A percentile compares a stretch with the other conserved stretches of the same genome.
Conservation (phyloP, 108 stramenopile genomes). For the Nannochloropsis gaditana region DNA sequence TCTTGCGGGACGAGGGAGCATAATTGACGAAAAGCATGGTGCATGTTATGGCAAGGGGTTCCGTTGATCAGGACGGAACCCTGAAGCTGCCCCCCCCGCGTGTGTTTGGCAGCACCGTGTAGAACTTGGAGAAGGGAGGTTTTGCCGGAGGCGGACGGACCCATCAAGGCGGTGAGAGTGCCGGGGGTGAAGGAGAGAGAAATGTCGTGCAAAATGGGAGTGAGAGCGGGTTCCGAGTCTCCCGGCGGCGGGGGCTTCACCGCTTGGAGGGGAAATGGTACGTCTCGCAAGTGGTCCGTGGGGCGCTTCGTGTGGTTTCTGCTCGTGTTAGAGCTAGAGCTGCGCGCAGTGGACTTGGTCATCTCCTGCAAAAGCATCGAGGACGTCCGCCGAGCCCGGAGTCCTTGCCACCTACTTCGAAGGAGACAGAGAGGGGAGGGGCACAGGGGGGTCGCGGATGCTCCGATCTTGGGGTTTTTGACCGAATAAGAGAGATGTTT, state of each 20-base stretch:
- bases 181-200: constrained; percentile 17
- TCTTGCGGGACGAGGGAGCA: background rate
- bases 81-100: background rate
- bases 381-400: background rate
- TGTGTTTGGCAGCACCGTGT: constrained; percentile 9
- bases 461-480: background rate
- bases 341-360: background rate
- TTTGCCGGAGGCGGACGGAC: background rate
- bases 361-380: background rate
- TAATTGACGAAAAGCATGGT: constrained; percentile 20
- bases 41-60: background rate
- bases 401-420: background rate
- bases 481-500: constrained; percentile 17
- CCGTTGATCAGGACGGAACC: constrained; percentile 2
- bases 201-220: background rate
- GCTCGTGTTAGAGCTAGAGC: background rate
- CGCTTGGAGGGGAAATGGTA: background rate
- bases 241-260: background rate
- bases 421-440: background rate
- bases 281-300: too few relatives aligned
- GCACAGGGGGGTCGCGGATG: background rate
- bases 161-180: background rate
- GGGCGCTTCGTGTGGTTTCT: too few relatives aligned
- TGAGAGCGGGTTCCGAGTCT: background rate
- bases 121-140: constrained; percentile 19